Evolutionary conservation across 225 moss, liverwort and hornwort species (phyloP).

Genomic region (Anthoceros angustus): DNA sequence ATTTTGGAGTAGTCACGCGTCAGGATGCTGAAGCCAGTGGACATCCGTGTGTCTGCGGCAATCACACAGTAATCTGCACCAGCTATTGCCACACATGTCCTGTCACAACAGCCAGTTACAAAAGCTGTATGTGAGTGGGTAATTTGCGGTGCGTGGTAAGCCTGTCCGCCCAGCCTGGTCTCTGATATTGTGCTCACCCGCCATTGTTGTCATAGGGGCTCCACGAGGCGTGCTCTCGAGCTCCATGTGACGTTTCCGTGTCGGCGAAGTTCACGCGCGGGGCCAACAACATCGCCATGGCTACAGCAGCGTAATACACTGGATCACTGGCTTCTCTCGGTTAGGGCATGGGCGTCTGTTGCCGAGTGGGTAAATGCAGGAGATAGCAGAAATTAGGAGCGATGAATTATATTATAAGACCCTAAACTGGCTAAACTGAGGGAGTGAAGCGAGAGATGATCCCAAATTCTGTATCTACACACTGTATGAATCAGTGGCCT

Average conservation of each 20-base stretch:
- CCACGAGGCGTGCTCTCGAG: slow-evolving; percentile 7
- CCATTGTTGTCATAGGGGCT: slow-evolving; percentile 15
- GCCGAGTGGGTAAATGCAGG: too few relatives aligned
- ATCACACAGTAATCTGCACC: slow-evolving; percentile 88
- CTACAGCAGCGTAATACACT: too few relatives aligned
- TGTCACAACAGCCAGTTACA: slow-evolving; percentile 12
- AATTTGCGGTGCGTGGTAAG: neutral
- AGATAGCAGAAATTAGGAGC: too few relatives aligned
- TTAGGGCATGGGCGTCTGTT: too few relatives aligned
- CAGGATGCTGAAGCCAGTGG: slow-evolving; percentile 86
- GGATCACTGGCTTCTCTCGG: too few relatives aligned
- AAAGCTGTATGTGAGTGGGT: neutral
- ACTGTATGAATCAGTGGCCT: too few relatives aligned
- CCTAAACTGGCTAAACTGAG: too few relatives aligned
- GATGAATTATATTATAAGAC: too few relatives aligned
- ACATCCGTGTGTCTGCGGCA: slow-evolving; percentile 91
- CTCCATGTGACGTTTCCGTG: slow-evolving; percentile 1
- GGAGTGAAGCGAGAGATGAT: too few relatives aligned
- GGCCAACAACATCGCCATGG: slow-evolving; percentile 12
- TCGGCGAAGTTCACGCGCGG: neutral
- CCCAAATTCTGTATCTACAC: too few relatives aligned
- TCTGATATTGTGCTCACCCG: slow-evolving; percentile 3
- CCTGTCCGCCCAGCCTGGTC: neutral
- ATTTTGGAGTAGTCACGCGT: slow-evolving; percentile 81
- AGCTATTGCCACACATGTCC: slow-evolving; percentile 88